Evolutionary conservation across 768 basidiomycete genomes (phyloP), one percentile per base, ranked within the genome.

Genomic region (Calocybe gangraenosa): DNA sequence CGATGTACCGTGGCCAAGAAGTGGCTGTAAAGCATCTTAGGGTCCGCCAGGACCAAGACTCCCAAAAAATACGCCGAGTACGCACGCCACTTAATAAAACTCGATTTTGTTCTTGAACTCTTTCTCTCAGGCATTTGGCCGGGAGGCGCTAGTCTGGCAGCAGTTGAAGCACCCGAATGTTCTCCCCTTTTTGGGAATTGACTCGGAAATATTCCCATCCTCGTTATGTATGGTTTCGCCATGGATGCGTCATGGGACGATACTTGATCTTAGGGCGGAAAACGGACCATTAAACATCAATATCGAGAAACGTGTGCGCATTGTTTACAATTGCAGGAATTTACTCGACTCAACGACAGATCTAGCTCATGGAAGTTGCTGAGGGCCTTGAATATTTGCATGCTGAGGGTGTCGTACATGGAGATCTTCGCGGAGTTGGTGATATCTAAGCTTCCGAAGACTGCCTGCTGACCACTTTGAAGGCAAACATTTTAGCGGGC

Each of bases 401-500:
- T 45, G 48, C 53, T 10, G 47, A 53, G 28, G 47, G 52, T 18
- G 52, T 59, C 6, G 39, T 59, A 11, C 56, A 59, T 38, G 58
- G 58, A 4, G 58, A 59, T 49, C 43, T 59, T 10, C 49, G 53
- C 37, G 57, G 57, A 13, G 57, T 58, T 19, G 32, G 47, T 39
- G 17, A 7, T 44, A 30, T 20, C 30, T 11, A 18, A 32, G 36
- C 13, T 28, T 5, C 1, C 31, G 19, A 20, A 34, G 18, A 28
- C 20, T 22, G 32, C 18, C 13, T 17, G 2, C 34, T 44, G 23
- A 40, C 28, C 15, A 1, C 15, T 30, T 1, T 15, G 5, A 19
- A 63, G 62, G 56, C 56, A n/a, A 67, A 67, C 43, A 64, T 67
- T 21, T 57, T 66, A 15, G 55, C 65, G 11, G 57, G 61, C 31